Evolutionary conservation across 2,329 filamentous ascomycete genomes (phyloP), one percentile per base, ranked within the genome.

Genomic region (Cladophialophora immunda): DNA sequence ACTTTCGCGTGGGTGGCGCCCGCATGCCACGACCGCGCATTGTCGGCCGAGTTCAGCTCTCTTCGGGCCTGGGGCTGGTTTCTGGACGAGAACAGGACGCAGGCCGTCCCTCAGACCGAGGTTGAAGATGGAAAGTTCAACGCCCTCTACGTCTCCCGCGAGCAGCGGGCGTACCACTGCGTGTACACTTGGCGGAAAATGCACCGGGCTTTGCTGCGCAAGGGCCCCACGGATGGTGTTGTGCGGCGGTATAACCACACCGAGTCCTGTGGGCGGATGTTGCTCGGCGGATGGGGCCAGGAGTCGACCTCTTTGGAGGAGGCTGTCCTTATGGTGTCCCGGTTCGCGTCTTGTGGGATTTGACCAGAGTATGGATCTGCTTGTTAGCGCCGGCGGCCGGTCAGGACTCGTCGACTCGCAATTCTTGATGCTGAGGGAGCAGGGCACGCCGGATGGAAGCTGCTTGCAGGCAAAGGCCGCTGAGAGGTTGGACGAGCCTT

Each of bases 141-240:
- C 19, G 30, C 9, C n/a, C 36, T 59, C 13, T 59, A 45, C 29
- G 34, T 59, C 9, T 25, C 57, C 4, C 17, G 22, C 22, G 57
- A 47, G 38, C 41, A 59, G 22, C 36, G 25, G 15, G 17, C 41
- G 9, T 47, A 45, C 22, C 57, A 52, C 41, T 60, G 57, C 38
- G 45, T 38, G 15, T 60, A 50, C 45, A 60, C 30, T 38, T 60
- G 57, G 57, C n/a, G 38, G 57, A 60, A 50, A 29, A 50, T 59
- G 57, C 57, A 60, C 29, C 57, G 57, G 2, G 57, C 57, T 17
- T 2, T 60, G 3, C 38, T 47, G 27, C 36, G 45, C 15, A 27
- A 19, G 25, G 19, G 5, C 17, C 57, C 57, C 9, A 7, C 52
- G 3, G 57, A 60, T n/a, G 27, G 41, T 15, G 3, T 47, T 13